Evolutionary conservation across 148 eudicot species (phyloP), one percentile per base, ranked within the genome.

Genomic region (Drosera capensis): DNA sequence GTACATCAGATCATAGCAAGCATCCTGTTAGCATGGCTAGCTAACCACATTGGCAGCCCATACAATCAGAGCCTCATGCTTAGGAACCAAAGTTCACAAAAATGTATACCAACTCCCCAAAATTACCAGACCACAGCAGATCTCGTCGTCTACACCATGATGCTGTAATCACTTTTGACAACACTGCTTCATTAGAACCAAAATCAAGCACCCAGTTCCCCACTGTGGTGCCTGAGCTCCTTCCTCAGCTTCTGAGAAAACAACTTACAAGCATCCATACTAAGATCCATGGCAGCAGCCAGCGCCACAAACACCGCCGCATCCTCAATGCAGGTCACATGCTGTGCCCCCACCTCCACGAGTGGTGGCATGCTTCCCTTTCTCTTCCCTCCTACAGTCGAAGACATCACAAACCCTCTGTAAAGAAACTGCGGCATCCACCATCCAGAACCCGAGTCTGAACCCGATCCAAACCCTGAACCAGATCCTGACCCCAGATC

Each of bases 371-470:
- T 60, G 18, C 51, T 43, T 40, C 48, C 38, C 30, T 58, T 65
- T 19, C 79, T 68, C 17, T 66, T 71, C 1, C 82, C 79, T 18
- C 59, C 79, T 29, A 88, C 71, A 9, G 90, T 80, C 2, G 94
- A 71, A 0, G 97, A 88, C 94, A 84, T 88, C 58, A 88, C 94
- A 45, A 88, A 88, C 24, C 97, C 97, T 20, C 61, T 52, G 52
- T 80, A 80, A 71, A 78, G 26, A 2, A 78, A 41, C 41, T 78
- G 77, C 5, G 73, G 77, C 86, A 80, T 72, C 46, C 64, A 68
- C 14, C 58, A 1, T 14, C 46, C 60, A 0, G 57, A 21, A 25
- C 53, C 74, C 11, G 34, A 16, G 9, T 26, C 43, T 0, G 44
- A 38, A 7, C 46, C 36, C 2, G 56, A 52, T 5, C 81, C 75